Base-by-base conservation (phyloP, 768 basidiomycete genomes). In the Lanmaoa rubissima region DNA sequence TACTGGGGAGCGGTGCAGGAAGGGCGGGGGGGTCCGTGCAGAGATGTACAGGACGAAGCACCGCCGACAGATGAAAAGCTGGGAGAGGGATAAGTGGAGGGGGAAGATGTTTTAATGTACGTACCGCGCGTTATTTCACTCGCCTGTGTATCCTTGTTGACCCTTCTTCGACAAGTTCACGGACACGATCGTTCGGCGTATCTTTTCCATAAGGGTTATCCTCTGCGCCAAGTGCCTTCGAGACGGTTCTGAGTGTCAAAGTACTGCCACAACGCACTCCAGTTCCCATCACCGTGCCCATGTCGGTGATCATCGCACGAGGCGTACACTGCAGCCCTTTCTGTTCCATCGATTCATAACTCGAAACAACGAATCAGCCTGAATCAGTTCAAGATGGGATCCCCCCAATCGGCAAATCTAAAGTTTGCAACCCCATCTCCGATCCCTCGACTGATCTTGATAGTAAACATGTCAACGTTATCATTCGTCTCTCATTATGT, bases 141-240 rank as follows among this genome's bases (percentile, higher is more conserved):
- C 19, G 35, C 51, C 59, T 72, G 70, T 70, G 66, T 70, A 52
- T 64, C 7, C 64, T 64, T 70, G 69, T 70, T 70, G 68, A 68
- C 42, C 54, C 53, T 63, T 56, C 61, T 61, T 55, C 48, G 49
- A 45, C 59, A 10, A 54, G 56, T 58, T 58, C 46, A 54, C 63
- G 53, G 51, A 52, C 47, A 61, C 61, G 60, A 62, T 66, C 58
- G 57, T 11, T 64, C 69, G 71, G 71, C 55, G 67, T 69, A 61
- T 53, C 58, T 50, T 66, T 73, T 53, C 70, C 65, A 70, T 63
- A 73, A 60, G 47, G 44, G 70, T 46, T 44, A 19, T 55, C 49
- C 70, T 71, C 71, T 64, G 64, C 44, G 58, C 26, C 42, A 54
- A 45, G 59, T 65, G 67, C 66, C 60, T 51, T 55, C 54, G 52